These are phyloP conservation scores for Klebsormidium nitens DNA, from an alignment of 139 green algal species.

Conservation along the genomic window DNA sequence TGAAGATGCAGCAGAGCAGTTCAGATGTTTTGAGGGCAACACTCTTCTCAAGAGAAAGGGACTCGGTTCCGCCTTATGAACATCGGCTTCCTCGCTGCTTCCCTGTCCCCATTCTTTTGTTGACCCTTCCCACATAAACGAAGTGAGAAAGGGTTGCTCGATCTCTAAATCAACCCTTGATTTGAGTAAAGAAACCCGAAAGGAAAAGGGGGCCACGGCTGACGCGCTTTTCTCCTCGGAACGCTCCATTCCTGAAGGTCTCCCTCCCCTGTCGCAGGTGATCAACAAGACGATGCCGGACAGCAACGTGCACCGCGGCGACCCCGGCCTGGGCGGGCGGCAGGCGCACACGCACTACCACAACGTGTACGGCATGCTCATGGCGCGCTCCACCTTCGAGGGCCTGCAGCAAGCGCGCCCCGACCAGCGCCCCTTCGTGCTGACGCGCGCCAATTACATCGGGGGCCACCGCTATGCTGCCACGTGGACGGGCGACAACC, in stretches of 20 bases:
- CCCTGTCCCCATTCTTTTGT: too few species aligned
- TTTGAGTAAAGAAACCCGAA: too few species aligned
- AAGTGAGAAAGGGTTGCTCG: too few species aligned
- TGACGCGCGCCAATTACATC: slow-evolving; percentile 31
- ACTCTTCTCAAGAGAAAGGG: too few species aligned
- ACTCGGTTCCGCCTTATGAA: too few species aligned
- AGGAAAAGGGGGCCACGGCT: too few species aligned
- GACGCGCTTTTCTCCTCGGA: too few species aligned
- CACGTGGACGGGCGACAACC: slow-evolving; percentile 41
- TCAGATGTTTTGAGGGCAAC: not conserved
- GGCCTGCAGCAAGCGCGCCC: slow-evolving; percentile 3
- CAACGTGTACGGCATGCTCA: slow-evolving; percentile 41
- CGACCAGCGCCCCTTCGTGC: slow-evolving; percentile 28
- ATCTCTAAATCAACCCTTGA: too few species aligned
- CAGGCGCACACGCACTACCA: slow-evolving; percentile 28
- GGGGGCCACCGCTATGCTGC: slow-evolving; percentile 34
- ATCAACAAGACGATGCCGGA: slow-evolving; percentile 33
- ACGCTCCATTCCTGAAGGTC: too few species aligned
- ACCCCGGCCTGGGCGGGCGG: slow-evolving; percentile 19
- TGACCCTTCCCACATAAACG: too few species aligned
- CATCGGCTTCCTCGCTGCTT: too few species aligned
- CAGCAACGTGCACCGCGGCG: slow-evolving; percentile 27
- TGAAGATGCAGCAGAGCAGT: not conserved
- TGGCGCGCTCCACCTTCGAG: slow-evolving; percentile 28
- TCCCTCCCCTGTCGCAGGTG: too few species aligned